Evolutionary conservation across 2,329 filamentous ascomycete genomes (phyloP), one percentile per base, ranked within the genome.

Genomic region (Colletotrichum chlorophyti): DNA sequence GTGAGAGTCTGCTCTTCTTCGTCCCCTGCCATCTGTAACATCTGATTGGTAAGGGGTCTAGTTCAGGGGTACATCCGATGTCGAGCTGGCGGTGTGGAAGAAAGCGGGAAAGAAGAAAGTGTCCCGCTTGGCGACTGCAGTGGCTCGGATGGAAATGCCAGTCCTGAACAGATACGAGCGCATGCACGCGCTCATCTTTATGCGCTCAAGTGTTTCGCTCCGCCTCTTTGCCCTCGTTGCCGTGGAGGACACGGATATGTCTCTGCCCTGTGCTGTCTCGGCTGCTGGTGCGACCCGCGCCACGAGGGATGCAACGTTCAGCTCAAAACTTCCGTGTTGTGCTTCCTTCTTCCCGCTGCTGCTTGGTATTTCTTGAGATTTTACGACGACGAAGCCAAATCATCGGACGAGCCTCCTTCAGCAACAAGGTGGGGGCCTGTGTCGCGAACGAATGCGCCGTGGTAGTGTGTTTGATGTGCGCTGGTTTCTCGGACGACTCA

Each of bases 111-210:
- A n/a, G n/a, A n/a, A n/a, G n/a, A n/a, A n/a, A n/a, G n/a, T n/a
- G n/a, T n/a, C n/a, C n/a, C n/a, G n/a, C n/a, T n/a, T n/a, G n/a
- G n/a, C n/a, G n/a, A n/a, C n/a, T n/a, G n/a, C n/a, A n/a, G n/a
- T n/a, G n/a, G 38, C 32, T 60, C 52, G 51, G 52, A 50, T 50
- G 51, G 35, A 50, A 45, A 26, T 45, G 38, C 45, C 45, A 57
- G 43, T 49, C 42, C 21, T n/a, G 21, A 6, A 50, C 4, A 32
- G 37, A 54, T 50, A 57, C 57, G 51, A 60, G 51, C 15, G 24
- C 21, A 15, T 34, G 43, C 27, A 32, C 5, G 15, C 34, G 27
- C 37, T 23, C 37, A 31, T 42, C 15, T 35, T 31, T 19, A 34
- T 17, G 3, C 38, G 43, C 50, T 49, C 37, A 29, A n/a, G 19